phyloP scores from a whole-genome alignment of 169 alveolate species.

The Cryptosporidium parvum region DNA sequence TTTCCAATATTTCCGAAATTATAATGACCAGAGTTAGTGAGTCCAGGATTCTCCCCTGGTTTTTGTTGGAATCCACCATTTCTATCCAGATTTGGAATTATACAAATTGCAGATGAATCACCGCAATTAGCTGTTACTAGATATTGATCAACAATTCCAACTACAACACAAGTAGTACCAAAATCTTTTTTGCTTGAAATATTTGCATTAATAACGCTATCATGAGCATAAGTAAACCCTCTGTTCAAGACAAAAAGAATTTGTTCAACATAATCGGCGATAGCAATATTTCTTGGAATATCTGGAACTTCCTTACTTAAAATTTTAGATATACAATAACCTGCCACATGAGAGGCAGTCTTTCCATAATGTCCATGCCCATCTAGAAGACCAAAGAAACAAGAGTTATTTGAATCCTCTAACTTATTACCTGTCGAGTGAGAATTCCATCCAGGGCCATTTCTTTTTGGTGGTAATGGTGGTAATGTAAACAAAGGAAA shows the following conservation, averaged over 20 bases:
- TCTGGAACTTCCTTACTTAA: constrained; percentile 8
- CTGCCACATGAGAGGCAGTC: constrained; percentile 57
- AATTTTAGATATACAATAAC: constrained; percentile 34
- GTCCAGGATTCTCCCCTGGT: neutral
- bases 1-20: neutral
- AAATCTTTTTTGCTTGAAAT: constrained; percentile 42
- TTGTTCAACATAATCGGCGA: constrained; percentile 14
- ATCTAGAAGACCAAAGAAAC: constrained; percentile 46
- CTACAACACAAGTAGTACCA: constrained; percentile 65
- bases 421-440: constrained; percentile 39
- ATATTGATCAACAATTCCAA: constrained; percentile 42
- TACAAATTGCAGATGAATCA: constrained; percentile 69
- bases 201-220: constrained; percentile 52
- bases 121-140: constrained; percentile 63
- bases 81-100: constrained; percentile 16
- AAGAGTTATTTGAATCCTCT: neutral
- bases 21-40: neutral
- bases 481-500: constrained; percentile 49
- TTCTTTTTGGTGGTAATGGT: constrained; percentile 28
- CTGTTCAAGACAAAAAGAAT: constrained; percentile 22
- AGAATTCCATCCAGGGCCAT: constrained; percentile 39
- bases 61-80: neutral
- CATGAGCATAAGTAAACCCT: constrained; percentile 57
- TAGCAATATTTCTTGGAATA: neutral
- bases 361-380: constrained; percentile 72